A percentile compares a stretch with the other conserved stretches of the same genome.
Conservation (phyloP, 2,329 filamentous ascomycete species). For the Diplodia seriata region DNA sequence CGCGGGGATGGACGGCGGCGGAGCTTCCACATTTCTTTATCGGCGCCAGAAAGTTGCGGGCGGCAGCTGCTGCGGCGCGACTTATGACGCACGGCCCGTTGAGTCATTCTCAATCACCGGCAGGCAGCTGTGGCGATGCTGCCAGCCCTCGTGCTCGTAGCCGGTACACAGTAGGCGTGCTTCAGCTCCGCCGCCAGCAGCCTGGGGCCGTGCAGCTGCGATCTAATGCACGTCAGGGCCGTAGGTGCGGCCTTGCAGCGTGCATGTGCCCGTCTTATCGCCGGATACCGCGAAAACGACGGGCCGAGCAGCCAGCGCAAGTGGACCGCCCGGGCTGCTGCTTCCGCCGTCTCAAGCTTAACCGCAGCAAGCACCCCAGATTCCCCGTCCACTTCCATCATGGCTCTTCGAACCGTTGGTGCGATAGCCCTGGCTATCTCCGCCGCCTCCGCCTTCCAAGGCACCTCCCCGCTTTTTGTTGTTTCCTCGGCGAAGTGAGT, state of each 20-base stretch:
- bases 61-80: neutral
- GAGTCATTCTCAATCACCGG: conserved; percentile 19
- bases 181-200: neutral
- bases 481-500: conserved; percentile 79
- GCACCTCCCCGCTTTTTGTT: conserved; percentile 88
- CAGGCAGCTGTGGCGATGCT: conserved; percentile 4
- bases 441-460: conserved; percentile 72
- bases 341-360: conserved; percentile 31
- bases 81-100: conserved; percentile 29
- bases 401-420: conserved; percentile 55
- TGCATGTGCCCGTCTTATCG: conserved; percentile 10
- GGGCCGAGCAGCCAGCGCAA: conserved; percentile 33
- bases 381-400: conserved; percentile 38
- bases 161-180: no score
- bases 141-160: no score
- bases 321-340: conserved; percentile 31
- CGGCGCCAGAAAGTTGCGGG: conserved; percentile 20
- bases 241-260: no score
- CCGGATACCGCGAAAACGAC: conserved; percentile 34
- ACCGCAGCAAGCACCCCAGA: conserved; percentile 33
- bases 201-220: neutral
- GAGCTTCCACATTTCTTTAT: neutral
- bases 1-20: conserved; percentile 4
- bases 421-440: conserved; percentile 59
- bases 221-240: neutral